Evolutionary conservation across 1,284 basidiomycete genomes (phyloP).

Genomic region (Vanrija pseudolonga): DNA sequence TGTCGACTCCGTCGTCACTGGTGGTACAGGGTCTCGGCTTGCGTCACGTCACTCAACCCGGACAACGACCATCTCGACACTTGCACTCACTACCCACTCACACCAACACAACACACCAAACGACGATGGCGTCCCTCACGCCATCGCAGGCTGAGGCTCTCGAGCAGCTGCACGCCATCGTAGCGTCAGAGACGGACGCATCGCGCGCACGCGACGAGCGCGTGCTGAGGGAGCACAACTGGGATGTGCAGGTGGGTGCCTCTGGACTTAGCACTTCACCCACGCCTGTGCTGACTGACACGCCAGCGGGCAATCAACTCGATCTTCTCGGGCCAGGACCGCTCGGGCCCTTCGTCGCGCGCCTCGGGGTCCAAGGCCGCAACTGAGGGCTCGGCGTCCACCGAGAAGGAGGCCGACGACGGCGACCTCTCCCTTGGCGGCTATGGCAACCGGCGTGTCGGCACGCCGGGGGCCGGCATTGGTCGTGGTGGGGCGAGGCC

Average conservation of each 20-base stretch:
- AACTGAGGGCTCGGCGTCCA: constrained; percentile 11
- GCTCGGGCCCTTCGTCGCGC: neutral
- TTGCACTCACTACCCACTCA: neutral
- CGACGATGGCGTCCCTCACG: constrained; percentile 20
- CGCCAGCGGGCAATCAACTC: constrained; percentile 33
- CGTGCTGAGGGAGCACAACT: constrained; percentile 42
- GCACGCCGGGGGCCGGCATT: constrained; percentile 16
- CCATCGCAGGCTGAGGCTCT: constrained; percentile 33
- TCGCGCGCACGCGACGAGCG: constrained; percentile 41
- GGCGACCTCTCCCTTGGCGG: constrained; percentile 8
- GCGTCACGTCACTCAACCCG: neutral
- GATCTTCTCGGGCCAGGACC: constrained; percentile 25
- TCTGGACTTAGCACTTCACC: too few relatives aligned
- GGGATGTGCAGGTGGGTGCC: constrained; percentile 46
- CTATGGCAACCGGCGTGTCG: neutral
- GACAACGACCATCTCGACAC: neutral
- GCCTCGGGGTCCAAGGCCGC: constrained; percentile 6
- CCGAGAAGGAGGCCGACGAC: constrained; percentile 15
- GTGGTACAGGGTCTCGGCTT: too few relatives aligned
- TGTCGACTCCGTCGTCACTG: too few relatives aligned
- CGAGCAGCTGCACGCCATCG: constrained; percentile 45
- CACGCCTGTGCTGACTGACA: neutral
- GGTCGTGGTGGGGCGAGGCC: constrained; percentile 1
- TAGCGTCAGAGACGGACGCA: constrained; percentile 34
- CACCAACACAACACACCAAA: too few relatives aligned